Evolutionary conservation across 2,329 filamentous ascomycete genomes (phyloP).

Genomic region (Arthroderma uncinatum): DNA sequence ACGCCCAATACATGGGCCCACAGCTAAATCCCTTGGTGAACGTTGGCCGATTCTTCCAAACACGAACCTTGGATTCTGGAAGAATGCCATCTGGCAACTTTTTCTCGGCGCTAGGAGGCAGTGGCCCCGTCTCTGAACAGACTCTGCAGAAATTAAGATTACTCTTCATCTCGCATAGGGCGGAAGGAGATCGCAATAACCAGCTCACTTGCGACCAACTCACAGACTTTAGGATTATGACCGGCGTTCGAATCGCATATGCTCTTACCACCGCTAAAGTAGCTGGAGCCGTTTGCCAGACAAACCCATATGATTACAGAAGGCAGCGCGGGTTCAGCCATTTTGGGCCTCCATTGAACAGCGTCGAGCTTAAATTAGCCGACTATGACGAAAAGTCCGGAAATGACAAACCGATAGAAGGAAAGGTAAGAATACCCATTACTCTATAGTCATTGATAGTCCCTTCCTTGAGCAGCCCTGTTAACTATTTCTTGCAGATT

Average conservation of each 20-base stretch:
- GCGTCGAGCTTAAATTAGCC: conserved; percentile 63
- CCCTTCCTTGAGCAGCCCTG: neutral
- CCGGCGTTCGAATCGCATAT: conserved; percentile 69
- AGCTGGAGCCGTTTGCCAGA: conserved; percentile 84
- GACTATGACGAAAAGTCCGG: conserved; percentile 25
- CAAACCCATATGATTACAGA: conserved; percentile 77
- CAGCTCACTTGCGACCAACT: conserved; percentile 58
- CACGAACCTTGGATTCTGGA: conserved; percentile 59
- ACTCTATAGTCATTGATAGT: neutral
- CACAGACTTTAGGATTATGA: conserved; percentile 71
- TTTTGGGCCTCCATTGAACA: conserved; percentile 72
- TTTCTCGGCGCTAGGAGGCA: conserved; percentile 38
- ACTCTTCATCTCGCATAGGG: conserved; percentile 65
- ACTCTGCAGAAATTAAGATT: conserved; percentile 61
- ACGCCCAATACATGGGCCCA: conserved; percentile 49
- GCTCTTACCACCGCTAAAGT: conserved; percentile 70
- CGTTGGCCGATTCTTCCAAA: conserved; percentile 60
- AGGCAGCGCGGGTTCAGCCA: conserved; percentile 44
- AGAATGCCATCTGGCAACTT: conserved; percentile 59
- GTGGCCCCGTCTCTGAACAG: conserved; percentile 31
- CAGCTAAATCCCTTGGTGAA: conserved; percentile 54
- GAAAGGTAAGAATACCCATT: conserved; percentile 46
- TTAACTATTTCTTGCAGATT: conserved; percentile 41
- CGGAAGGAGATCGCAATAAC: conserved; percentile 48
- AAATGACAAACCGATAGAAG: conserved; percentile 37